phyloP scores from a whole-genome alignment of 106 monocot genomes.

The Cymbidium sinense region DNA sequence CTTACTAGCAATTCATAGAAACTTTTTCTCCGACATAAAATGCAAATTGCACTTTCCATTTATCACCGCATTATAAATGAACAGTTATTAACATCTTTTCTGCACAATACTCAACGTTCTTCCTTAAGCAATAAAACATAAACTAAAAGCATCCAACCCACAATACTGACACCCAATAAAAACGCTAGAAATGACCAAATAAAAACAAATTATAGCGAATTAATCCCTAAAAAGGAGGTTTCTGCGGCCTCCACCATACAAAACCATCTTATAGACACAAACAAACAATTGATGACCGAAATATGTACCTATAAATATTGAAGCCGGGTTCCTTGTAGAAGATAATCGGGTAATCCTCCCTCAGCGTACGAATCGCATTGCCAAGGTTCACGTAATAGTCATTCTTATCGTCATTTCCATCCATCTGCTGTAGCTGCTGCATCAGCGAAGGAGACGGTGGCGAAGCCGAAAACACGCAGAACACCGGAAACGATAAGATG shows the following conservation, averaged over 20 bases:
- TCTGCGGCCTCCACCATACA: neutral
- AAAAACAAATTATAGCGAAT: too few relatives aligned
- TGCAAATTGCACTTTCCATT: too few relatives aligned
- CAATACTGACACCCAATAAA: too few relatives aligned
- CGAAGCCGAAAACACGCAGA: constrained; percentile 15
- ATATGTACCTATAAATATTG: constrained; percentile 63
- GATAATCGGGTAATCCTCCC: constrained; percentile 63
- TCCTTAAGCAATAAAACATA: too few relatives aligned
- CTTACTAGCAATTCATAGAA: too few relatives aligned
- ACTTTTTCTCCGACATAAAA: too few relatives aligned
- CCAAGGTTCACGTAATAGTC: constrained; percentile 78
- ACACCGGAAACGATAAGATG: constrained; percentile 18
- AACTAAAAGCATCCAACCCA: too few relatives aligned
- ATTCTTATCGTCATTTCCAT: constrained; percentile 42
- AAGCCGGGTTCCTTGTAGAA: constrained; percentile 62
- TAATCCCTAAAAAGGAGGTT: neutral
- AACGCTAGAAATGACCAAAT: too few relatives aligned
- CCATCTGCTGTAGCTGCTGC: constrained; percentile 20
- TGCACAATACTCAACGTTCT: too few relatives aligned
- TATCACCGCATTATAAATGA: too few relatives aligned
- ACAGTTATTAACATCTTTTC: too few relatives aligned
- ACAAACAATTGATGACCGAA: neutral
- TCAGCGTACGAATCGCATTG: constrained; percentile 64
- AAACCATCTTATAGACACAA: neutral
- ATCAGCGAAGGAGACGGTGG: constrained; percentile 11